phyloP scores from a whole-genome alignment of 257 asterid genomes.

The Solanum appendiculatum region DNA sequence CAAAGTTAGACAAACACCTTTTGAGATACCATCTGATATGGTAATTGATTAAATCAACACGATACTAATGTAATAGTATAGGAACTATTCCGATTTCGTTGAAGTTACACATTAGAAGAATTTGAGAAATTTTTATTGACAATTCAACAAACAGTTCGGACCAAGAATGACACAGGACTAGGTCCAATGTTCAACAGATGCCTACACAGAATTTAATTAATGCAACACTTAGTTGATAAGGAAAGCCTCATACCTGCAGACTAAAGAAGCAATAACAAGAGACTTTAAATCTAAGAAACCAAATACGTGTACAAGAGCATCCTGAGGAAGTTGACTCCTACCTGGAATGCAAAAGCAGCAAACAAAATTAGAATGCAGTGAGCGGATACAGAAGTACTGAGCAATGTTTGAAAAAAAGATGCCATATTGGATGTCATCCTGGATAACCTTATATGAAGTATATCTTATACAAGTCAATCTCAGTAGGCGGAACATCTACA shows the following conservation, averaged over 20 bases:
- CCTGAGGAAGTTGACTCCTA: conserved; percentile 41
- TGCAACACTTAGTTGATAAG: background rate
- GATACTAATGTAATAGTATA: too few relatives aligned
- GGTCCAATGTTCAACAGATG: background rate
- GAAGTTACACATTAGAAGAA: too few relatives aligned
- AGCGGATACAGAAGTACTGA: background rate
- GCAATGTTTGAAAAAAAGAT: background rate
- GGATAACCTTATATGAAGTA: background rate
- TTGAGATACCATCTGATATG: background rate
- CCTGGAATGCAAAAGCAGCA: conserved; percentile 29
- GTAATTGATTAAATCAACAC: background rate
- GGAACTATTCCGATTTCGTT: too few relatives aligned
- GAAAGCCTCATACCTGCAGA: conserved; percentile 44
- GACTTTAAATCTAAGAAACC: conserved; percentile 63
- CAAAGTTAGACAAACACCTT: background rate
- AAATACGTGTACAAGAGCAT: conserved; percentile 56
- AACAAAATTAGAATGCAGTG: background rate
- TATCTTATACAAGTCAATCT: background rate
- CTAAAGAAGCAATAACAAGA: conserved; percentile 57
- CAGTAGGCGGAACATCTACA: background rate
- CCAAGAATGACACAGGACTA: background rate
- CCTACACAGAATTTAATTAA: background rate
- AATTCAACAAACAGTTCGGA: too few relatives aligned
- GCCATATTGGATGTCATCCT: background rate
- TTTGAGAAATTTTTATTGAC: too few relatives aligned